phyloP scores from a whole-genome alignment of 352 stramenopile genomes.

The Pythium pyrilobum region DNA sequence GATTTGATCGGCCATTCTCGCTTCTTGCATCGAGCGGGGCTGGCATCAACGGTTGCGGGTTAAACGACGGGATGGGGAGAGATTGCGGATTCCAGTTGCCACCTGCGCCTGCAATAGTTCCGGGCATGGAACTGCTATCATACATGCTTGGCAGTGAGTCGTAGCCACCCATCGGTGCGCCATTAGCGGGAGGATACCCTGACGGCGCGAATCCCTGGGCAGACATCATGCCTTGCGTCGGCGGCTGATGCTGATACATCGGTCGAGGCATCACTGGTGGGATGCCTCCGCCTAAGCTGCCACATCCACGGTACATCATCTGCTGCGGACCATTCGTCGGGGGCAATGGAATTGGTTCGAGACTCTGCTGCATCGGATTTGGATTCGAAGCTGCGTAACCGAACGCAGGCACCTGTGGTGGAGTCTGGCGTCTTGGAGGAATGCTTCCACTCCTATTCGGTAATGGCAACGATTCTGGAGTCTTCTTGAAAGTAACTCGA shows the following conservation, averaged over 20 bases:
- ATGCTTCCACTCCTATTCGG: neutral
- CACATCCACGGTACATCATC: slow-evolving; percentile 4
- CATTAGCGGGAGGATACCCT: neutral
- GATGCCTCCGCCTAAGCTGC: too few species aligned
- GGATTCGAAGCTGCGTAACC: neutral
- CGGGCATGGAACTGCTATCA: neutral
- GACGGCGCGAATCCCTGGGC: neutral
- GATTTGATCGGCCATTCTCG: neutral
- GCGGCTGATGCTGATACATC: slow-evolving; percentile 14
- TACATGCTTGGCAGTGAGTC: slow-evolving; percentile 3
- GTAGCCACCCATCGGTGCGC: slow-evolving; percentile 1
- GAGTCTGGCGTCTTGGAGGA: slow-evolving; percentile 1
- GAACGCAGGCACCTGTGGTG: neutral
- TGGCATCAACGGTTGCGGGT: slow-evolving; percentile 4
- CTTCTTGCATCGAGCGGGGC: slow-evolving; percentile 1
- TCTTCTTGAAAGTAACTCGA: slow-evolving; percentile 53
- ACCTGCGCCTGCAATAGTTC: neutral
- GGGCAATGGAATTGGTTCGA: neutral
- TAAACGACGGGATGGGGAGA: neutral
- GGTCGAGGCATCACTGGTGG: slow-evolving; percentile 1
- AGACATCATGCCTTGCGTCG: neutral
- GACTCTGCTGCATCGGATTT: neutral
- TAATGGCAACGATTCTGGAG: slow-evolving; percentile 24
- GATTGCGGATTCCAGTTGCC: slow-evolving; percentile 10
- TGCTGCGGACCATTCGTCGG: neutral